These are phyloP conservation scores for Suillus hirtellus DNA, from an alignment of 768 basidiomycete genomes.

Conservation along the genomic window DNA sequence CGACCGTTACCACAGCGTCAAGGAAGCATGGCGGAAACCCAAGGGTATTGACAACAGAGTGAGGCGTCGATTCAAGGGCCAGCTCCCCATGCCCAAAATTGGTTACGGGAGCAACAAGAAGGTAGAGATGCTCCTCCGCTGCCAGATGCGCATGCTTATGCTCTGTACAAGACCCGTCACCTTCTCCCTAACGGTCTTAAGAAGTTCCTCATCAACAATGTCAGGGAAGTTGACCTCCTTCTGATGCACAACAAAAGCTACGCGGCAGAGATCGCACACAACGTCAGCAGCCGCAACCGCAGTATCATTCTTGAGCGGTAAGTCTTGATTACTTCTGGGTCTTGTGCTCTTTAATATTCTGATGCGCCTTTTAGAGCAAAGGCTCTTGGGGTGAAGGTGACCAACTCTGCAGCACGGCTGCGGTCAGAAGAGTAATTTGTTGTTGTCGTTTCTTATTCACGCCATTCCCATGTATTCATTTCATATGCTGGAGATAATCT, in stretches of 20 bases:
- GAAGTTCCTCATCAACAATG: conserved; percentile 94
- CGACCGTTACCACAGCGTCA: conserved; percentile 94
- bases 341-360: conserved; percentile 5
- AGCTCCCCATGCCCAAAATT: conserved; percentile 92
- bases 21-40: conserved; percentile 99
- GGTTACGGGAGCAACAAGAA: conserved; percentile 82
- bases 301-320: conserved; percentile 86
- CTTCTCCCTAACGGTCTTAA: conserved; percentile 94
- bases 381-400: conserved; percentile 88
- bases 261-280: conserved; percentile 96
- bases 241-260: conserved; percentile 98
- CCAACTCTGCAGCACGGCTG: conserved; percentile 88
- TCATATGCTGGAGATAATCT: conserved; percentile 50
- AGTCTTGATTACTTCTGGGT: conserved; percentile 18
- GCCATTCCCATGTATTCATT: conserved; percentile 51
- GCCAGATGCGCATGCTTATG: conserved; percentile 3
- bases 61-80: conserved; percentile 92
- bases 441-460: conserved; percentile 37
- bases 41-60: conserved; percentile 99
- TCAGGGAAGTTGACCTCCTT: conserved; percentile 90
- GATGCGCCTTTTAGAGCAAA: conserved; percentile 59
- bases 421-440: conserved; percentile 86
- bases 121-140: conserved; percentile 43
- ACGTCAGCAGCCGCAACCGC: conserved; percentile 94
- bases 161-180: conserved; percentile 72